phyloP scores from a whole-genome alignment of 208 protist genomes.

The Tetramitus jugosus region DNA sequence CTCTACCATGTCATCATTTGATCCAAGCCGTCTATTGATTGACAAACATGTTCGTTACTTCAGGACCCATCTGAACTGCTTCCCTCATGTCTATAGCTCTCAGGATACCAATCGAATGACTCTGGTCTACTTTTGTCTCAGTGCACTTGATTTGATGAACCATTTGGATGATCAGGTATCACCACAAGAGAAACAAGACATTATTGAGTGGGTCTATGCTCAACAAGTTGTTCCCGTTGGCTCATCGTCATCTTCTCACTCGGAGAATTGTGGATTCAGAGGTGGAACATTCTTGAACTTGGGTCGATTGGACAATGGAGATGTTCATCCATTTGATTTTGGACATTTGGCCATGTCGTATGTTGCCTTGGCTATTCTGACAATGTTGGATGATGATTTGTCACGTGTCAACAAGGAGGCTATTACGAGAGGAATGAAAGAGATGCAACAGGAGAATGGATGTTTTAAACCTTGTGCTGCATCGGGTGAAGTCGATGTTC shows the following conservation, averaged over 20 bases:
- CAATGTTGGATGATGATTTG: constrained; percentile 54
- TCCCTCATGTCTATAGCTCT: constrained; percentile 23
- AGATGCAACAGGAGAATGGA: constrained; percentile 41
- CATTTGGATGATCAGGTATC: constrained; percentile 16
- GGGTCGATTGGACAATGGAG: not conserved
- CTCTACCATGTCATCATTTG: no score
- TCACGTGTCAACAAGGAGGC: constrained; percentile 38
- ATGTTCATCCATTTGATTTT: not conserved
- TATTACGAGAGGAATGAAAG: constrained; percentile 36
- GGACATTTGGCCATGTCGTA: constrained; percentile 40
- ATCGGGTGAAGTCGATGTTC: constrained; percentile 45
- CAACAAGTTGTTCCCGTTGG: constrained; percentile 34
- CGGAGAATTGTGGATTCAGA: constrained; percentile 35
- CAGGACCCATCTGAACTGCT: not conserved
- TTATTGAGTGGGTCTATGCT: constrained; percentile 47
- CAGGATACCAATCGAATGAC: constrained; percentile 33
- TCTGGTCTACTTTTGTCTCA: constrained; percentile 38
- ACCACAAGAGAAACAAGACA: constrained; percentile 25
- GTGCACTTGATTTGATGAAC: constrained; percentile 38
- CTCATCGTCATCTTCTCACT: constrained; percentile 6
- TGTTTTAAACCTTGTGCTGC: constrained; percentile 21
- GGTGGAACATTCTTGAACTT: not conserved
- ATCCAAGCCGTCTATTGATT: no score
- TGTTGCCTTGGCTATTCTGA: constrained; percentile 45
- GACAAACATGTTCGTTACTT: constrained; percentile 33